Evolutionary conservation across 257 asterid genomes (phyloP).

Genomic region (Asclepias syriaca): DNA sequence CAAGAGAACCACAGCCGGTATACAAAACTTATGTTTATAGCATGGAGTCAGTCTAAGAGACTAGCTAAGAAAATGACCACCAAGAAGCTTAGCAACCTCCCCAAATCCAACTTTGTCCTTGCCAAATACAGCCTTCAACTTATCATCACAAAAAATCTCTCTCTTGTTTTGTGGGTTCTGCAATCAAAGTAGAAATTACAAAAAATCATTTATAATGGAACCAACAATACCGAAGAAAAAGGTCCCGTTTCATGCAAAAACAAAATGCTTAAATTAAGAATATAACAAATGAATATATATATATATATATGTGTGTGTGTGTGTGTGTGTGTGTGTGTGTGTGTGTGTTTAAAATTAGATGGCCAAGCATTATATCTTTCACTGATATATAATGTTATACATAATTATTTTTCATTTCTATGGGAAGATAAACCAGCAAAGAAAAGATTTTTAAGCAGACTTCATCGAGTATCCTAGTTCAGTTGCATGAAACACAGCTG

Average conservation of each 20-base stretch:
- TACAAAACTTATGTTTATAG: not conserved
- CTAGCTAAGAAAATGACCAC: slow-evolving; percentile 44
- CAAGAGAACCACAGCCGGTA: not conserved
- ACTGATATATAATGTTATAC: too few species aligned
- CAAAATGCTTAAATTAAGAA: too few species aligned
- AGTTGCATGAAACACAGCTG: not conserved
- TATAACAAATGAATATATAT: too few species aligned
- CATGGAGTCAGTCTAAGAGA: slow-evolving; percentile 4
- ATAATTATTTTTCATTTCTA: too few species aligned
- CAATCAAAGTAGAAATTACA: slow-evolving; percentile 5
- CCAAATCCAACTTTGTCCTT: slow-evolving; percentile 52
- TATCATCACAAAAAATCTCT: slow-evolving; percentile 58
- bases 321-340: too few species aligned
- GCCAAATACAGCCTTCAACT: slow-evolving; percentile 53
- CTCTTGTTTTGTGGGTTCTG: slow-evolving; percentile 59
- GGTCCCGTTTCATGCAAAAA: too few species aligned
- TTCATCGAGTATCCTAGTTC: not conserved
- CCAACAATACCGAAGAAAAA: not conserved
- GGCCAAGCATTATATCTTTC: not conserved
- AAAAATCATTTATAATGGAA: not conserved
- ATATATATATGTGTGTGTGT: too few species aligned
- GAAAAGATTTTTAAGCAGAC: not conserved
- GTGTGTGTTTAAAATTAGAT: not conserved
- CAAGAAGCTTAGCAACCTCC: slow-evolving; percentile 42
- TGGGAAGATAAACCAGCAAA: not conserved